Evolutionary conservation across 495 filamentous ascomycete genomes (phyloP), one percentile per base, ranked within the genome.

Genomic region (Podospora anserina): DNA sequence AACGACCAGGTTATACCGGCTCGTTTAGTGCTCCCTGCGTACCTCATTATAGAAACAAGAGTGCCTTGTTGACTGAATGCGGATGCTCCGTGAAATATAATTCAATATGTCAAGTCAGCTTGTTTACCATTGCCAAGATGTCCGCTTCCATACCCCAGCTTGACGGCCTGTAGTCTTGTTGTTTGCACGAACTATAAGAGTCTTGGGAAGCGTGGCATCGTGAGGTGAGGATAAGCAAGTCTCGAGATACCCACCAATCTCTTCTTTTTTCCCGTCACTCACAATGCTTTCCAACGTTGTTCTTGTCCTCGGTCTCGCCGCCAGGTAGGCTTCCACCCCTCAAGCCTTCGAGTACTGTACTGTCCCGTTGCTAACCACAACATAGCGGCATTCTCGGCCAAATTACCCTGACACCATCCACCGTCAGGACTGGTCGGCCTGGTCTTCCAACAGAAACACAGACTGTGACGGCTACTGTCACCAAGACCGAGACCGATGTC

Each of bases 1-100:
- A 49, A 20, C 61, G 32, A 63, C 61, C 61, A 44, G 61, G 61
- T 63, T 23, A 18, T 18, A 32, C 16, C 27, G 34, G 32, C 18
- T 19, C n/a, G 32, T 28, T 49, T 63, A 20, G 9, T 39, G 19
- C 27, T 39, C 53, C 20, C 39, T 57, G 5, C 0, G 5, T 19
- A 19, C 26, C 26, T 19, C 30, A 18, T 23, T 34, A 13, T 39
- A 32, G 16, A 5, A 53, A 54, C 39, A 53, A 30, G 13, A 44
- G 49, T 16, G 11, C 11, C 58, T 34, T 11, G 5, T 54, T 65
- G 30, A 55, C 66, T 65, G 27, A 62, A 74, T 62, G 19, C 11
- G 58, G 67, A 71, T 68, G 65, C 68, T 75, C 74, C 74, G 74
- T 39, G 69, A 71, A 71, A 75, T 71, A 75, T 28, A 68, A 26